Conservation (phyloP, 768 basidiomycete species). For the Rhodotorula babjevae region DNA sequence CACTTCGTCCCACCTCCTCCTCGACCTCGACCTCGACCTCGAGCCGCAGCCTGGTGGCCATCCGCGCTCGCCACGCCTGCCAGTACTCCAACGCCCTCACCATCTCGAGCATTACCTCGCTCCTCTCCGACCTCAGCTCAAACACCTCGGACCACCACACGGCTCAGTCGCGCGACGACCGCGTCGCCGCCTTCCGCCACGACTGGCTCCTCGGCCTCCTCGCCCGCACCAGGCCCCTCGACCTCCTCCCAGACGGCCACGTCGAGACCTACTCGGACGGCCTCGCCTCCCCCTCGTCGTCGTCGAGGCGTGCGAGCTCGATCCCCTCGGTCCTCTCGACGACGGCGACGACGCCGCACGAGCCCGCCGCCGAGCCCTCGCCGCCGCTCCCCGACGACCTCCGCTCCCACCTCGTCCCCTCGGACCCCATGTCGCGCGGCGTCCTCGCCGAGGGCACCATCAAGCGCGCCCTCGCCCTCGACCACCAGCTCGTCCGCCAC, state of each 20-base stretch:
- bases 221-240: not conserved
- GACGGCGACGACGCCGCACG: not conserved
- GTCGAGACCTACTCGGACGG: conserved; percentile 17
- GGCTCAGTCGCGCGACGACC: not conserved
- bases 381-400: not conserved
- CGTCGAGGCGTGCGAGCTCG: not conserved
- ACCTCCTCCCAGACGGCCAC: not conserved
- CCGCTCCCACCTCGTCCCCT: not conserved
- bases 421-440: conserved; percentile 13
- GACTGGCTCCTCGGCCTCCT: conserved; percentile 17
- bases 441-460: conserved; percentile 25
- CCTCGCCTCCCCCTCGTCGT: not conserved
- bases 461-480: not conserved
- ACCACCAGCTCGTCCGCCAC: conserved; percentile 10
- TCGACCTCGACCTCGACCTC: too few relatives aligned
- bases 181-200: conserved; percentile 21
- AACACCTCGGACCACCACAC: not conserved
- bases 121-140: conserved; percentile 23
- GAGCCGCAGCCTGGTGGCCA: conserved; percentile 2
- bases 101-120: conserved; percentile 11
- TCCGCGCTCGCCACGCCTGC: conserved; percentile 3
- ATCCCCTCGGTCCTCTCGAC: too few relatives aligned
- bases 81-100: conserved; percentile 4
- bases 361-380: too few relatives aligned
- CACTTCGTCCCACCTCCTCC: too few relatives aligned